Percentiles rank a stretch among this genome's conserved stretches.
Conservation (phyloP, 306 rosid genomes). For the Rubus idaeus region DNA sequence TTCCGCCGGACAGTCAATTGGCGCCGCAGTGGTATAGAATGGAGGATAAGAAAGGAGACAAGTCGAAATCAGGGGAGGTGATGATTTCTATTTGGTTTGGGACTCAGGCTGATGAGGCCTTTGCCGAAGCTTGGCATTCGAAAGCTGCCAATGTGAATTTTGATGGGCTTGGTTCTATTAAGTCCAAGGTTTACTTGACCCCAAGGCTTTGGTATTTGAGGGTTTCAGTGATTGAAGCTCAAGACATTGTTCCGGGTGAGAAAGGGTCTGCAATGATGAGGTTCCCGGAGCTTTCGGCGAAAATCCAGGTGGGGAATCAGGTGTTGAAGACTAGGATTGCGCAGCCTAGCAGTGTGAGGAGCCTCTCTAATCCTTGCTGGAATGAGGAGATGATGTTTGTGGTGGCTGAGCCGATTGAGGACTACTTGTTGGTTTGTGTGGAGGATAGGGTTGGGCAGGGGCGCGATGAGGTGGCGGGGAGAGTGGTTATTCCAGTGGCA, state of each 20-base stretch:
- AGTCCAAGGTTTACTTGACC: slow-evolving; percentile 65
- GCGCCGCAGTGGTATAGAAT: slow-evolving; percentile 73
- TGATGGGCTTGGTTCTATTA: slow-evolving; percentile 59
- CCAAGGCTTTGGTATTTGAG: slow-evolving; percentile 64
- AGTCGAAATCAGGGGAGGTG: slow-evolving; percentile 46
- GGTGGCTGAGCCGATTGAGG: slow-evolving; percentile 63
- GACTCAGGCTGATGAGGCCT: slow-evolving; percentile 66
- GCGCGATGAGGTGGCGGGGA: slow-evolving; percentile 47
- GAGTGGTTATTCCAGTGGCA: slow-evolving; percentile 41
- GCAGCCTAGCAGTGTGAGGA: slow-evolving; percentile 39
- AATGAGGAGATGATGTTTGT: slow-evolving; percentile 60
- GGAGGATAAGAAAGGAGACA: slow-evolving; percentile 62
- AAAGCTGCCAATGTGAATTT: slow-evolving; percentile 59
- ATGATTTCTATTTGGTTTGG: slow-evolving; percentile 67
- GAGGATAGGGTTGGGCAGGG: slow-evolving; percentile 54
- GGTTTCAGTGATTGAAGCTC: slow-evolving; percentile 54
- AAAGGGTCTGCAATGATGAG: slow-evolving; percentile 45
- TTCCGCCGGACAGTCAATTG: slow-evolving; percentile 57
- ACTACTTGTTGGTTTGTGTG: slow-evolving; percentile 42
- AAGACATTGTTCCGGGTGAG: slow-evolving; percentile 49
- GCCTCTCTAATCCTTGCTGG: slow-evolving; percentile 58
- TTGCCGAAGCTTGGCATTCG: slow-evolving; percentile 67
- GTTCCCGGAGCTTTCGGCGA: slow-evolving; percentile 52
- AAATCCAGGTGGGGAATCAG: slow-evolving; percentile 55
- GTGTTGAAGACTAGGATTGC: slow-evolving; percentile 49